phyloP scores from a whole-genome alignment of 352 stramenopile genomes.

The Achlya hypogyna region DNA sequence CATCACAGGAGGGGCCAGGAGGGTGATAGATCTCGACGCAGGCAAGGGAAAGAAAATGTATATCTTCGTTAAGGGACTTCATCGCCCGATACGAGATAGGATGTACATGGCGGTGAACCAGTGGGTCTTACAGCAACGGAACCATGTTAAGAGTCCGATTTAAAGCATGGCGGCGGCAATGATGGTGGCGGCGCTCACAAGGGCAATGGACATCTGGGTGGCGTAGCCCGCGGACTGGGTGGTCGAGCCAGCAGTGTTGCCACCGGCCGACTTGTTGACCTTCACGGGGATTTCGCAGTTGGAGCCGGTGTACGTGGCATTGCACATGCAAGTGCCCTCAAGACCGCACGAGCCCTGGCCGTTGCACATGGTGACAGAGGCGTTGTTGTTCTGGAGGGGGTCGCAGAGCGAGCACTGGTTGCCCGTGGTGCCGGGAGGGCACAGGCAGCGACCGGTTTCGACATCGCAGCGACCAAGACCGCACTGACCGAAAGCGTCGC shows the following conservation, averaged over 20 bases:
- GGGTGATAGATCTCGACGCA: not conserved
- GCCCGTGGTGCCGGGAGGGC: conserved; percentile 47
- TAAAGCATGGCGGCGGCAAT: not conserved
- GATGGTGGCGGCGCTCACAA: not conserved
- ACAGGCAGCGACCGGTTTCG: conserved; percentile 53
- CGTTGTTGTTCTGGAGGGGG: conserved; percentile 26
- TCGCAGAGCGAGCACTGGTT: conserved; percentile 69
- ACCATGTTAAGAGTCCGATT: conserved; percentile 3
- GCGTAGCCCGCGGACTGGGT: not conserved
- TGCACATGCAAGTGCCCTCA: conserved; percentile 39
- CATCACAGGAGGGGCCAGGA: not conserved
- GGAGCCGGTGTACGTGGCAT: conserved; percentile 46
- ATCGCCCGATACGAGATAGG: not conserved
- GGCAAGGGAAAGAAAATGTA: not conserved
- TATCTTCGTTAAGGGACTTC: not conserved
- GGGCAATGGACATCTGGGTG: not conserved
- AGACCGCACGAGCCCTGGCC: conserved; percentile 45
- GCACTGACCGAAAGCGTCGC: conserved; percentile 57
- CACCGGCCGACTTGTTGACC: not conserved
- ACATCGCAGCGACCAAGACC: conserved; percentile 52
- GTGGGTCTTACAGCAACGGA: not conserved
- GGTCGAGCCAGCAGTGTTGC: not conserved
- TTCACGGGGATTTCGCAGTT: conserved; percentile 47
- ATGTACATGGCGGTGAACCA: conserved; percentile 4
- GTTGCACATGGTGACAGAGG: conserved; percentile 36